Evolutionary conservation across 176 grass and related monocot genomes (phyloP).

Genomic region (Musa acuminata): DNA sequence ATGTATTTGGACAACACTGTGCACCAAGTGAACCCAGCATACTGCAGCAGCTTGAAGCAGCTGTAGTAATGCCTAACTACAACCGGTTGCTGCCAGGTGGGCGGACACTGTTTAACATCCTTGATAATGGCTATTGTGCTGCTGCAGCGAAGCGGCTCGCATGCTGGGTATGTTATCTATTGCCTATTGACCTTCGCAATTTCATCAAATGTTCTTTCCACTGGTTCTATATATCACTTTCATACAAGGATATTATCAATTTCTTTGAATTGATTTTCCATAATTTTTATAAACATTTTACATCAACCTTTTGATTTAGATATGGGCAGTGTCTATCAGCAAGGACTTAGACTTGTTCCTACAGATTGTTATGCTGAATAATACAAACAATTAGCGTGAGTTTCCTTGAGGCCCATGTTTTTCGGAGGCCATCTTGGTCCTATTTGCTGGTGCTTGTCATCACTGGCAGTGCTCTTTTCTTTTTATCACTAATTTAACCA

Average conservation of each 20-base stretch:
- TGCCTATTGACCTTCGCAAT: not conserved
- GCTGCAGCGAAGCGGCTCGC: slow-evolving; percentile 87
- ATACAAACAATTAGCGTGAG: not conserved
- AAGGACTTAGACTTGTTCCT: too few species aligned
- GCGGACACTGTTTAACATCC: slow-evolving; percentile 72
- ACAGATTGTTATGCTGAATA: too few species aligned
- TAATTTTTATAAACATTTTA: too few species aligned
- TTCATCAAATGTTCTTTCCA: not conserved
- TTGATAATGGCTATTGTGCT: slow-evolving; percentile 87
- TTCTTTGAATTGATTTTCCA: not conserved
- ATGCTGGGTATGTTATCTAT: slow-evolving; percentile 69
- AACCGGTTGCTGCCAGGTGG: slow-evolving; percentile 93
- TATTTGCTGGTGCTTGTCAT: not conserved
- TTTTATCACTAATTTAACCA: not conserved
- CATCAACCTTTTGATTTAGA: too few species aligned
- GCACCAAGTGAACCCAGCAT: slow-evolving; percentile 90
- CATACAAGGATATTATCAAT: not conserved
- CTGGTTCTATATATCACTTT: not conserved
- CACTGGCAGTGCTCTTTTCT: not conserved
- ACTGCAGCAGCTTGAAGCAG: slow-evolving; percentile 89
- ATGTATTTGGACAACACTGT: slow-evolving; percentile 82
- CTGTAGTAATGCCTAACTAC: slow-evolving; percentile 91
- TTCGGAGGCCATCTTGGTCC: not conserved
- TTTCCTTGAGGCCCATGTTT: not conserved
- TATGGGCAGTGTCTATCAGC: too few species aligned